These are phyloP conservation scores for Yamagishiella unicocca DNA, from an alignment of 139 green algal genomes.

Conservation along the genomic window DNA sequence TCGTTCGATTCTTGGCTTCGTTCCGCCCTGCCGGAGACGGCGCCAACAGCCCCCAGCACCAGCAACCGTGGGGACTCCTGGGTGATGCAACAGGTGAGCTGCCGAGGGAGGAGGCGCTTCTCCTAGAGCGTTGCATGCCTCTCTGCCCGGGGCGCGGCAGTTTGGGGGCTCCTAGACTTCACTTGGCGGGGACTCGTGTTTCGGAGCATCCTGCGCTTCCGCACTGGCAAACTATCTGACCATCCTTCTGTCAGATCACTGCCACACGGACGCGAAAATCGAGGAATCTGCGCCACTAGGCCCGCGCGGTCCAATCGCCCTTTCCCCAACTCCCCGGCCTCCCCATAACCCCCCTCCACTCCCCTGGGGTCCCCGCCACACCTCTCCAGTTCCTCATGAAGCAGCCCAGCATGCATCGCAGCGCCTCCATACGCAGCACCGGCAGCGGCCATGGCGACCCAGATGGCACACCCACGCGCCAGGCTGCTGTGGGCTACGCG, in stretches of 20 bases:
- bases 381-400: slow-evolving; percentile 25
- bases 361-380: background rate
- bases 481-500: background rate
- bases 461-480: background rate
- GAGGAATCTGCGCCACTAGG: too few relatives aligned
- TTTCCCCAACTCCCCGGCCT: background rate
- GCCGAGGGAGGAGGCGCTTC: too few relatives aligned
- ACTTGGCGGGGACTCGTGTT: too few relatives aligned
- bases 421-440: slow-evolving; percentile 14
- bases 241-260: too few relatives aligned
- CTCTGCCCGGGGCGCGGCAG: too few relatives aligned
- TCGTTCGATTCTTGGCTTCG: slow-evolving; percentile 63
- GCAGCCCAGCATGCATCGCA: slow-evolving; percentile 5
- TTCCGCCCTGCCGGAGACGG: slow-evolving; percentile 53
- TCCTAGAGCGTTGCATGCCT: too few relatives aligned
- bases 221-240: too few relatives aligned
- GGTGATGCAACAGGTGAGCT: slow-evolving; percentile 40
- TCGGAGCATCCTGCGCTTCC: too few relatives aligned
- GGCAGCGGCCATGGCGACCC: background rate
- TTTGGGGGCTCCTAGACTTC: too few relatives aligned
- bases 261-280: too few relatives aligned
- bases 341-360: background rate
- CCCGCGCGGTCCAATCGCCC: too few relatives aligned
- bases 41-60: background rate
- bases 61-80: background rate